Base-by-base conservation (phyloP, 306 rosid species). In the Dryas alaskensis region DNA sequence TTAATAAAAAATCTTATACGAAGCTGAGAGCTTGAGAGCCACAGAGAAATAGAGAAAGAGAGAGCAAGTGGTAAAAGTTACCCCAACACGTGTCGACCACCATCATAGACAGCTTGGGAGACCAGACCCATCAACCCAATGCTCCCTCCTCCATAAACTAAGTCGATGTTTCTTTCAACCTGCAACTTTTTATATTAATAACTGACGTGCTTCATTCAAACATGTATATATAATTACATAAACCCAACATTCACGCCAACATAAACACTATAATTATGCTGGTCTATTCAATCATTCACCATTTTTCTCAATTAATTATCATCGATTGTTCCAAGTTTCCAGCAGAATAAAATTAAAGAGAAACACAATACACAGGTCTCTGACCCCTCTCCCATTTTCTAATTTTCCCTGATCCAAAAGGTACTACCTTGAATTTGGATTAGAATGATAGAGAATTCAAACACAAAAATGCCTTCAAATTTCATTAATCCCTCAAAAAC, bases 81-180 rank as follows among this genome's bases (percentile, higher is more conserved):
- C 99, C 99, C 97, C 72, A 94, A 87, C 69, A 94, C 97, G 84
- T 94, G 99, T 86, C 97, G 95, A 73, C 99, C 99, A 37, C 99
- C 99, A 63, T 92, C 92, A 67, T 83, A 76, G 6, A 94, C 96
- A 75, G 89, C 97, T 83, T 89, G 92, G 2, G 98, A 94, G 60
- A 94, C 87, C 16, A 81, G 78, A 60, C 99, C 97, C 99, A 94
- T 94, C 81, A 94, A 81, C 0, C 99, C 99, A 52, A 94, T 88
- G 85, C 99, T 94, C 67, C 99, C 99, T 69, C 97, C 99, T 81
- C 99, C 99, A 70, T 94, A 94, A 14, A 94, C 99, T 87, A 92
- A 84, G 92, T 94, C 99, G 74, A 94, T 88, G 70, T 82, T 88
- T 79, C 92, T 84, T 84, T 92, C 95, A 52, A 94, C 98, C 98